These are phyloP conservation scores for Citrus hindsii DNA, from an alignment of 345 rosid genomes.

Conservation along the genomic window DNA sequence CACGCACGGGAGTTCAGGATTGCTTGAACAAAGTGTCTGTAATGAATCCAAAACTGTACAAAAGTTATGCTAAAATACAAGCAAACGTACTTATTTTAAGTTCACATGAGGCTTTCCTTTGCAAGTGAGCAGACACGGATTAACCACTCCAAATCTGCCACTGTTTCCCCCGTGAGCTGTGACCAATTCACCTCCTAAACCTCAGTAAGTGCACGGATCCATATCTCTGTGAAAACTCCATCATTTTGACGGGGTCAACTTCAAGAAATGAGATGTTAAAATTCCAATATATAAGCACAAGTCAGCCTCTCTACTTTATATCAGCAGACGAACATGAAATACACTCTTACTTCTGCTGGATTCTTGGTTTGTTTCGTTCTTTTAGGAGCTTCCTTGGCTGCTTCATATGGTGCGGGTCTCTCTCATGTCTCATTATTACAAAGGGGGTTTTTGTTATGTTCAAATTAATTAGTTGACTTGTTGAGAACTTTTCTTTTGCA, in stretches of 20 bases:
- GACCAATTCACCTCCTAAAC: conserved; percentile 14
- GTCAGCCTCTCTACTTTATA: background rate
- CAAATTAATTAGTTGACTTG: background rate
- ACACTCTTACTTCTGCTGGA: background rate
- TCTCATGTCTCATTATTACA: background rate
- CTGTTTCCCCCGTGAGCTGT: conserved; percentile 25
- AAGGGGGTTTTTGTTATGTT: background rate
- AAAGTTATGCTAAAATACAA: background rate
- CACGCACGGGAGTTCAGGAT: background rate
- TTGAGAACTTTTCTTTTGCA: conserved; percentile 21
- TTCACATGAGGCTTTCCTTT: conserved; percentile 13
- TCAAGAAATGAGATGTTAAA: background rate
- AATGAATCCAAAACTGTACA: background rate
- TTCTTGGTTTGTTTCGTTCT: conserved; percentile 30
- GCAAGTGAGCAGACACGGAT: conserved; percentile 31
- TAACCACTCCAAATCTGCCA: background rate
- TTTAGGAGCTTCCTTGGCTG: conserved; percentile 21
- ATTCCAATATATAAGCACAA: background rate
- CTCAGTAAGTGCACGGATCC: background rate
- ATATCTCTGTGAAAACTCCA: background rate
- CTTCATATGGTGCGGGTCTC: conserved; percentile 36
- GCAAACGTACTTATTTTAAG: background rate
- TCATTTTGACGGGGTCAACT: background rate
- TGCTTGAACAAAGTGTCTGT: background rate
- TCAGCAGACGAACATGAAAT: conserved; percentile 21